Base-by-base conservation (phyloP, 371 early-diverging fungal genomes). In the Parasitella parasitica region DNA sequence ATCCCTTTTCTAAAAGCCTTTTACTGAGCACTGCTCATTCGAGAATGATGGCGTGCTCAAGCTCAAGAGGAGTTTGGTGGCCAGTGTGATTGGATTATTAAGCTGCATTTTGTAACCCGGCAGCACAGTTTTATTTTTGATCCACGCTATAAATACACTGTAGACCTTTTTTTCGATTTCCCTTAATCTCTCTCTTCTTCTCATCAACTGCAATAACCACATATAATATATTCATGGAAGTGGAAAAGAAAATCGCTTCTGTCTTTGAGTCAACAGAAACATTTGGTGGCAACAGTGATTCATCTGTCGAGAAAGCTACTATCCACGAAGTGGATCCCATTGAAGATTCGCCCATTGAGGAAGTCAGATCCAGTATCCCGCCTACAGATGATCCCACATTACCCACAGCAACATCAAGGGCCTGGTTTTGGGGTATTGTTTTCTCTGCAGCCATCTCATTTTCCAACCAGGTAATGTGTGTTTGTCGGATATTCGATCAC, bases 341-440 rank as follows among this genome's bases (percentile, higher is more conserved):
- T 18, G 89, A 87, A 41, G 84, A 89, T 53, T 90, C 90, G 13
- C 89, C 90, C 2, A 87, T 87, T 66, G 88, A 89, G 57, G 86
- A 82, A 53, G 89, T 89, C 35, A 83, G 89, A 53, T 76, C 87
- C 0, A 86, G 84, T 13, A 85, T 89, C 0, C 78, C 85, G 61
- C 85, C 83, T 30, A 77, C 72, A 28, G 92, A 91, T 48, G 83
- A 89, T 57, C 78, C 89, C 0, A 66, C 85, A 1, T 65, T 89
- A 37, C 91, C 93, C 6, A 83, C 86, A 7, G 71, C 89, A 50
- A 93, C 95, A 9, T 88, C 91, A 66, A 82, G 95, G 32, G 83
- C 90, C 6, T 88, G 88, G 85, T 70, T 89, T 12, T 80, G 94
- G 51, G 91, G 91, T 4, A 69, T 88, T 27, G 67, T 89, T 30